phyloP scores from a whole-genome alignment of 75 land plant species.

The Pinus albicaulis region DNA sequence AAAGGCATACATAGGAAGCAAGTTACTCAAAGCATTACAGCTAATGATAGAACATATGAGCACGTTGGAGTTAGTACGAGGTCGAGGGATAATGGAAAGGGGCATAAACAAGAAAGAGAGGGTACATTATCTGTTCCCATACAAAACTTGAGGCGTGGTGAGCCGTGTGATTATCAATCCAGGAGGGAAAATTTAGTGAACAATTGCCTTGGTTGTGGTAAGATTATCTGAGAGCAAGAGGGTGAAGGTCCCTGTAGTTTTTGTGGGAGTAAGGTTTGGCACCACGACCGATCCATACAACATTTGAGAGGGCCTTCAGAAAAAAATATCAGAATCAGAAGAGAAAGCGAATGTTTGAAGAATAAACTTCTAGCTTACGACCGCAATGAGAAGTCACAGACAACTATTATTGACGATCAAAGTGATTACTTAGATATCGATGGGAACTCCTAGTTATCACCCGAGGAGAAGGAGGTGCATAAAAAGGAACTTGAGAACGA shows the following conservation, averaged over 20 bases:
- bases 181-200: constrained; percentile 75
- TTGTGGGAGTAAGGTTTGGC: constrained; percentile 76
- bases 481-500: not conserved
- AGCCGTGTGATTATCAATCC: constrained; percentile 90
- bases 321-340: constrained; percentile 23
- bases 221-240: constrained; percentile 92
- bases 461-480: constrained; percentile 27
- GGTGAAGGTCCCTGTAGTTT: constrained; percentile 92
- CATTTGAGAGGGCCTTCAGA: not conserved
- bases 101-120: constrained; percentile 70
- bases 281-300: not conserved
- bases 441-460: constrained; percentile 77
- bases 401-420: constrained; percentile 94
- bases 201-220: constrained; percentile 93
- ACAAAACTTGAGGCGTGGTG: constrained; percentile 39
- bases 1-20: not conserved
- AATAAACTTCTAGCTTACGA: constrained; percentile 88
- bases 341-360: constrained; percentile 77
- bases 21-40: constrained; percentile 15
- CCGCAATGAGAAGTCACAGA: constrained; percentile 70
- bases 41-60: constrained; percentile 12
- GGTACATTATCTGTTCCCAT: constrained; percentile 62
- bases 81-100: constrained; percentile 57
- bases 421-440: constrained; percentile 87
- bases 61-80: constrained; percentile 23